Conservation (phyloP, 306 rosid species). For the Trichosanthes cucumerina region DNA sequence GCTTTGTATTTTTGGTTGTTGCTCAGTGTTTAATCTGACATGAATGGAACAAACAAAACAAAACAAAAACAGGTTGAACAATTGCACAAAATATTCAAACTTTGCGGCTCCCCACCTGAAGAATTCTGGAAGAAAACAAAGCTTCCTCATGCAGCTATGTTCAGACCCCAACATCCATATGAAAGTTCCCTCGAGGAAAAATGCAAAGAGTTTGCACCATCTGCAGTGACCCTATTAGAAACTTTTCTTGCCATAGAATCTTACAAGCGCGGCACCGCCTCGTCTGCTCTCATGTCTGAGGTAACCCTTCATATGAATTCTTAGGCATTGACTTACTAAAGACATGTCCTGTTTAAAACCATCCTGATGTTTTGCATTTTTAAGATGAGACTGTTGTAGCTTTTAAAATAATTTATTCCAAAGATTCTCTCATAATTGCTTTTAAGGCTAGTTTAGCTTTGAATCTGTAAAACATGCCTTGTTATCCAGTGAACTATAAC, state of each 20-base stretch:
- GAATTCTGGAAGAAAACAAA: slow-evolving; percentile 73
- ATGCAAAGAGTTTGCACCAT: slow-evolving; percentile 46
- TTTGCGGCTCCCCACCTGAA: slow-evolving; percentile 85
- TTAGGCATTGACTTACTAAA: background rate
- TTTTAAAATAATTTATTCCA: no score
- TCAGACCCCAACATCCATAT: slow-evolving; percentile 66
- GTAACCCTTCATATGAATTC: slow-evolving; percentile 21
- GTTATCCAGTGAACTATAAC: background rate
- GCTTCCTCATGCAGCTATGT: slow-evolving; percentile 89
- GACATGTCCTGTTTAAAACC: background rate
- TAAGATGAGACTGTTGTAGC: no score
- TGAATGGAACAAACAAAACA: background rate
- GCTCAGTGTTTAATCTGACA: background rate
- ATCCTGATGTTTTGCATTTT: background rate
- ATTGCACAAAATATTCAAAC: slow-evolving; percentile 85
- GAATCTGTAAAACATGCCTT: background rate
- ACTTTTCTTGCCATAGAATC: slow-evolving; percentile 67
- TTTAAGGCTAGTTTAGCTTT: background rate
- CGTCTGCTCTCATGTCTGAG: slow-evolving; percentile 83
- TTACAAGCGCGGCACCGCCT: slow-evolving; percentile 67
- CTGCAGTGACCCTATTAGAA: slow-evolving; percentile 54
- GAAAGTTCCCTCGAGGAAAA: slow-evolving; percentile 58
- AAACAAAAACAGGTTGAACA: slow-evolving; percentile 69
- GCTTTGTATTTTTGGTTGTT: background rate
- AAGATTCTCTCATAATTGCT: no score